These are phyloP conservation scores for Ilex aquifolium DNA, from an alignment of 257 asterid species.

Conservation along the genomic window DNA sequence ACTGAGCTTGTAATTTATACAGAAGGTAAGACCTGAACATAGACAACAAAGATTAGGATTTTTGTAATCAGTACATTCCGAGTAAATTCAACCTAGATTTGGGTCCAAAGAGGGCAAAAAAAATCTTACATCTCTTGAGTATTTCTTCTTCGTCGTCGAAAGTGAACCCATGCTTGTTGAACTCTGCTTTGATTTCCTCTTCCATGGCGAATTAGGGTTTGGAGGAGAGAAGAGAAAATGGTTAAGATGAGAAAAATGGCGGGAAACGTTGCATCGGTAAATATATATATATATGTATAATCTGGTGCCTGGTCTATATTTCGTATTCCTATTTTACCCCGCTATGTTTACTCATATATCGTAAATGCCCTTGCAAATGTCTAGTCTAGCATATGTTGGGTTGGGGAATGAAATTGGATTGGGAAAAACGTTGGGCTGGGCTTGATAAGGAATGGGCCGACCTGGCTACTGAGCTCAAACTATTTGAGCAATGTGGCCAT, in stretches of 20 bases:
- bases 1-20: slow-evolving; percentile 76
- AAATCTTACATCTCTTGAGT: slow-evolving; percentile 59
- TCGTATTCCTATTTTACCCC: neutral
- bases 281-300: too few relatives aligned
- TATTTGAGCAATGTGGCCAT: too few relatives aligned
- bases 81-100: neutral
- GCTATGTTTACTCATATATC: neutral
- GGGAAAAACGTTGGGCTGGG: neutral
- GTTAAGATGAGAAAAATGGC: neutral
- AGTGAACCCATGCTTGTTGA: slow-evolving; percentile 43
- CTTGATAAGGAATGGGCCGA: neutral
- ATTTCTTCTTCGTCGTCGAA: slow-evolving; percentile 69
- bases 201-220: slow-evolving; percentile 61
- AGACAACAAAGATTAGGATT: neutral
- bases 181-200: slow-evolving; percentile 76
- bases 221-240: neutral
- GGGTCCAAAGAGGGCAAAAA: slow-evolving; percentile 1
- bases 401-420: neutral
- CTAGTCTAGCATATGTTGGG: neutral
- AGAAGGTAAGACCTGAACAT: slow-evolving; percentile 60
- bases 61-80: neutral
- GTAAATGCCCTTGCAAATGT: neutral
- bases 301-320: neutral
- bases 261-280: neutral
- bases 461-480: too few relatives aligned